Percentiles rank a stretch among this genome's conserved stretches.
These are phyloP conservation scores for Penicillium paxilli DNA, from an alignment of 495 filamentous ascomycete genomes.

Conservation along the genomic window DNA sequence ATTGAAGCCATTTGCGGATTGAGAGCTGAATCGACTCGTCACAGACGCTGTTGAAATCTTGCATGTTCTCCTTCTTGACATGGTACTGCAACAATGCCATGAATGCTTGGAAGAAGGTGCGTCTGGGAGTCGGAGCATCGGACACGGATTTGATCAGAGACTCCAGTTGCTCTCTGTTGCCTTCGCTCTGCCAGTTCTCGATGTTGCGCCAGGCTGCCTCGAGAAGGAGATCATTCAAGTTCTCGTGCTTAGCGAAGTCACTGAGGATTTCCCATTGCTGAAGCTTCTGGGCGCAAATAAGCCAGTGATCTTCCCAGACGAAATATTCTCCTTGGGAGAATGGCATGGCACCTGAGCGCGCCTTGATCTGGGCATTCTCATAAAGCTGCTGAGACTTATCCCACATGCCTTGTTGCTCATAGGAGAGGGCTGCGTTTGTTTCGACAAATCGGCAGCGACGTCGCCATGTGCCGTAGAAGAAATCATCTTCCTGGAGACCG, in stretches of 20 bases:
- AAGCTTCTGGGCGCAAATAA: constrained; percentile 94
- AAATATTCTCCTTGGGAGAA: constrained; percentile 98
- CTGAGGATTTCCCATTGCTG: constrained; percentile 98
- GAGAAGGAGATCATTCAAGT: constrained; percentile 93
- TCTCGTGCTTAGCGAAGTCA: constrained; percentile 99
- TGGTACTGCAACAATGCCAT: constrained; percentile 93
- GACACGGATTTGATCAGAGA: constrained; percentile 91
- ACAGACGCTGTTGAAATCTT: constrained; percentile 84
- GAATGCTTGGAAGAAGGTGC: constrained; percentile 97
- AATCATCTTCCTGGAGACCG: constrained; percentile 85
- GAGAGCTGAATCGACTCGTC: constrained; percentile 96
- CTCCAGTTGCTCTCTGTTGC: constrained; percentile 85
- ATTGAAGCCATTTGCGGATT: constrained; percentile 96
- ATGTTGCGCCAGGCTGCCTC: constrained; percentile 93
- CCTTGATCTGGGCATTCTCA: constrained; percentile 94
- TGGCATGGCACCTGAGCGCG: constrained; percentile 85
- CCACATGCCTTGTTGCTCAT: constrained; percentile 99
- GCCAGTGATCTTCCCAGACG: constrained; percentile 99
- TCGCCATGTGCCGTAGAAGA: constrained; percentile 98
- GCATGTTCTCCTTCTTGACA: constrained; percentile 74
- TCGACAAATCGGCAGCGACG: constrained; percentile 93
- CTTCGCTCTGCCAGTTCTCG: constrained; percentile 84
- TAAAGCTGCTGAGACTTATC: constrained; percentile 96
- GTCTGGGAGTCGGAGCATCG: constrained; percentile 90
- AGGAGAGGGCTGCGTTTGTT: constrained; percentile 93